Conservation (phyloP, 106 monocot species). For the Hemerocallis citrina region DNA sequence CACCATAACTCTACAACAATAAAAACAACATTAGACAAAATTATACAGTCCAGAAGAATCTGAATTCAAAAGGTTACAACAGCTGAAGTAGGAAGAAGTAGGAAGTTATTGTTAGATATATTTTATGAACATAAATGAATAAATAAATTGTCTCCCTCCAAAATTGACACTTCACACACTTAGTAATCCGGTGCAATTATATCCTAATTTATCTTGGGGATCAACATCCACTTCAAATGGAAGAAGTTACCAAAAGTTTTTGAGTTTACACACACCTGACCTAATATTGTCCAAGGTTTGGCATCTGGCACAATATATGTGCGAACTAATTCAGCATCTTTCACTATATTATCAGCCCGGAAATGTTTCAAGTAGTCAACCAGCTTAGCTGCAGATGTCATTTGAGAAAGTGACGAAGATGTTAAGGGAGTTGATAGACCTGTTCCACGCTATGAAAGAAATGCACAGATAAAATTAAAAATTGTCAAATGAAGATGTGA, state of each 20-base stretch:
- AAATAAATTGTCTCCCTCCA: neutral
- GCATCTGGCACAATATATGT: slow-evolving; percentile 58
- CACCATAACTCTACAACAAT: slow-evolving; percentile 78
- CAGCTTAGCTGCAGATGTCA: slow-evolving; percentile 46
- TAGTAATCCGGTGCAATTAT: no score
- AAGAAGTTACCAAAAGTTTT: no score
- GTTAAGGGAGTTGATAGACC: slow-evolving; percentile 94
- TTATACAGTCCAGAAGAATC: neutral
- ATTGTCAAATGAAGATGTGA: neutral
- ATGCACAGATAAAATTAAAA: neutral
- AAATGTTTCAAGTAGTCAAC: slow-evolving; percentile 80
- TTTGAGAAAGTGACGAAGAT: slow-evolving; percentile 78
- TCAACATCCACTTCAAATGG: no score
- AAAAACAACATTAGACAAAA: slow-evolving; percentile 5
- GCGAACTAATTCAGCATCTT: slow-evolving; percentile 89
- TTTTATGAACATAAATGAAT: neutral
- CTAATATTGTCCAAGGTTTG: slow-evolving; percentile 80
- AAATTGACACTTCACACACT: no score
- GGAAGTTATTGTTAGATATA: neutral
- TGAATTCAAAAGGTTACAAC: neutral
- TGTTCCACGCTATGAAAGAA: slow-evolving; percentile 73
- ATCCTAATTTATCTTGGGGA: no score
- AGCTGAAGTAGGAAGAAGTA: neutral
- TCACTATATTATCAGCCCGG: slow-evolving; percentile 91
- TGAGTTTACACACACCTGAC: slow-evolving; percentile 94